Percentiles rank a stretch among this genome's conserved stretches.
phyloP scores from a whole-genome alignment of 306 rosid species.

The Glycyrrhiza uralensis region DNA sequence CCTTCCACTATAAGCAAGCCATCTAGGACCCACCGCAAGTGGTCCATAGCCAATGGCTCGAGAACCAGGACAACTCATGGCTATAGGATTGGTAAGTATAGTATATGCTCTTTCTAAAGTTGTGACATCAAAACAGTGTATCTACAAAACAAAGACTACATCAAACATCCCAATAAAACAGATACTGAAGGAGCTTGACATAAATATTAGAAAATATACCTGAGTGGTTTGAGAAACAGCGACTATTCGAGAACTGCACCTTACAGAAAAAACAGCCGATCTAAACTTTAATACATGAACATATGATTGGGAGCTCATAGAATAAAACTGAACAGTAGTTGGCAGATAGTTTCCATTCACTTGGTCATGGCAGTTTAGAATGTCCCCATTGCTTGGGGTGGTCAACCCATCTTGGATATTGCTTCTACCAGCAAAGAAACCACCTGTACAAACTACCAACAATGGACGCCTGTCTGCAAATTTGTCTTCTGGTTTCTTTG shows the following conservation, averaged over 20 bases:
- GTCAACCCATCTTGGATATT: conserved; percentile 39
- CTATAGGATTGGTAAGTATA: conserved; percentile 64
- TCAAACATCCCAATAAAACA: conserved; percentile 11
- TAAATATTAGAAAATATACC: conserved; percentile 40
- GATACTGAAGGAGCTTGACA: not conserved
- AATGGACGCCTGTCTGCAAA: conserved; percentile 61
- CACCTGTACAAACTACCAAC: conserved; percentile 60
- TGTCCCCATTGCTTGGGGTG: conserved; percentile 36
- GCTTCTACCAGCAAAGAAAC: conserved; percentile 40
- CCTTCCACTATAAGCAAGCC: conserved; percentile 86
- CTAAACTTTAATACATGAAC: conserved; percentile 69
- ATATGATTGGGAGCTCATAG: conserved; percentile 64
- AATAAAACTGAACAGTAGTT: conserved; percentile 65
- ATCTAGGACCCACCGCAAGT: conserved; percentile 79
- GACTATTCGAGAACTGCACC: conserved; percentile 77
- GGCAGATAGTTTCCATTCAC: conserved; percentile 48
- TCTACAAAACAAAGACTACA: conserved; percentile 43
- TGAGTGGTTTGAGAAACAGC: conserved; percentile 70
- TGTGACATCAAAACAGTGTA: conserved; percentile 67
- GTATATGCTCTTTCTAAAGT: conserved; percentile 68
- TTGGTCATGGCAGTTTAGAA: conserved; percentile 45
- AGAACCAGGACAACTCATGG: conserved; percentile 42
- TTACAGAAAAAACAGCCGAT: conserved; percentile 64
- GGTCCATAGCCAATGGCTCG: conserved; percentile 79
- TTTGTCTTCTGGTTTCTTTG: conserved; percentile 50